Conservation (phyloP, 805 yeast species). For the Cyberlindnera mississippiensis region DNA sequence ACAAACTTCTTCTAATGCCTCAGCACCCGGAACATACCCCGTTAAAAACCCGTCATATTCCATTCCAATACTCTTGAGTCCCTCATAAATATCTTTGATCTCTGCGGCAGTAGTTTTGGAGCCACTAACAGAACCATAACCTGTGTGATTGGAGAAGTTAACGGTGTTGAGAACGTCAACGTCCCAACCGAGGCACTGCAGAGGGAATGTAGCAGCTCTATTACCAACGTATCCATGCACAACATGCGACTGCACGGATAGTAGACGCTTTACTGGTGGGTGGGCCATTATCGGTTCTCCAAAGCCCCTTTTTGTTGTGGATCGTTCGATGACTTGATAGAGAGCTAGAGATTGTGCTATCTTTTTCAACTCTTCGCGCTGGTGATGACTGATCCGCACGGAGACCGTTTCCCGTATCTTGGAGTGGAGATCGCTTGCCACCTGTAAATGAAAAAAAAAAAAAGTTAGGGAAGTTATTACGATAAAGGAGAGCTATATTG, state of each 20-base stretch:
- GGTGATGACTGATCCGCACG: not conserved
- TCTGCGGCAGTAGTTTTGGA: constrained; percentile 37
- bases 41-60: constrained; percentile 54
- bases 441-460: too few relatives aligned
- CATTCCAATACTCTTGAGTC: constrained; percentile 32
- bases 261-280: constrained; percentile 20
- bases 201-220: constrained; percentile 60
- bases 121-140: constrained; percentile 58
- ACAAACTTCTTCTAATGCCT: constrained; percentile 43
- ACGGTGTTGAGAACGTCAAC: constrained; percentile 65
- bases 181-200: constrained; percentile 65
- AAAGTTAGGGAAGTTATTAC: too few relatives aligned
- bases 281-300: not conserved
- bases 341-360: not conserved
- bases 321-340: too few relatives aligned
- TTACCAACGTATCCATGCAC: constrained; percentile 74
- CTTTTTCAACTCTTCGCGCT: not conserved
- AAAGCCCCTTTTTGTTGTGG: too few relatives aligned
- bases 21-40: constrained; percentile 64
- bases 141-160: constrained; percentile 68
- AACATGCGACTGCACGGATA: constrained; percentile 66
- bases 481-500: too few relatives aligned
- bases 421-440: too few relatives aligned
- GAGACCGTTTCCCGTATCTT: not conserved
- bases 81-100: constrained; percentile 36